These are phyloP conservation scores for Chiua virens DNA, from an alignment of 768 basidiomycete genomes.

Conservation along the genomic window DNA sequence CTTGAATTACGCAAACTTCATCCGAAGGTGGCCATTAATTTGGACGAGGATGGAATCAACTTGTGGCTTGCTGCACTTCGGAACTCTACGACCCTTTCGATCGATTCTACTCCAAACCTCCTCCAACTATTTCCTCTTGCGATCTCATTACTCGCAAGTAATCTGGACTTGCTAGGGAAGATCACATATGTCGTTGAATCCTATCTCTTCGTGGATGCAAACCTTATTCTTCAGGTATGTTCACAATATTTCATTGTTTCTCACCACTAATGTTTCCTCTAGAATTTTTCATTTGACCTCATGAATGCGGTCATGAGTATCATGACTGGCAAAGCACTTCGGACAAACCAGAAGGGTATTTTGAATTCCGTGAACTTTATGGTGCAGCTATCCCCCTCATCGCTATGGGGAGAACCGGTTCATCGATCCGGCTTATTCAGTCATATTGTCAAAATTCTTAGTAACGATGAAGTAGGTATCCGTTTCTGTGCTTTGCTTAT, in stretches of 20 bases:
- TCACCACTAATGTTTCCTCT: not conserved
- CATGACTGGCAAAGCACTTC: slow-evolving; percentile 47
- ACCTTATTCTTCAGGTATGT: slow-evolving; percentile 60
- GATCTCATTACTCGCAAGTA: slow-evolving; percentile 57
- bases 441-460: slow-evolving; percentile 54
- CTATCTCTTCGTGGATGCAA: slow-evolving; percentile 73
- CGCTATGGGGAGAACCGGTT: slow-evolving; percentile 70
- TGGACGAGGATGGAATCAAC: slow-evolving; percentile 76
- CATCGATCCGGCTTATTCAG: slow-evolving; percentile 75
- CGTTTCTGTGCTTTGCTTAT: slow-evolving; percentile 1
- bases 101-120: slow-evolving; percentile 50
- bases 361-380: slow-evolving; percentile 59
- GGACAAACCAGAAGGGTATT: slow-evolving; percentile 61
- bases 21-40: slow-evolving; percentile 57
- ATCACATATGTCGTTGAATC: slow-evolving; percentile 69
- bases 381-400: slow-evolving; percentile 61
- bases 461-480: slow-evolving; percentile 63
- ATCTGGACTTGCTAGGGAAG: slow-evolving; percentile 74
- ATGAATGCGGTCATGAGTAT: slow-evolving; percentile 57
- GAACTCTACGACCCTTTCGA: slow-evolving; percentile 56
- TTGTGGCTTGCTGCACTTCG: slow-evolving; percentile 75
- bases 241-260: not conserved
- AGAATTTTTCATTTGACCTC: slow-evolving; percentile 58
- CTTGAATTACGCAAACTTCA: not conserved
- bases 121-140: slow-evolving; percentile 66